Percentiles rank a stretch among this genome's conserved stretches.
phyloP scores from a whole-genome alignment of 2,329 filamentous ascomycete genomes.

The Tolypocladium sp. region DNA sequence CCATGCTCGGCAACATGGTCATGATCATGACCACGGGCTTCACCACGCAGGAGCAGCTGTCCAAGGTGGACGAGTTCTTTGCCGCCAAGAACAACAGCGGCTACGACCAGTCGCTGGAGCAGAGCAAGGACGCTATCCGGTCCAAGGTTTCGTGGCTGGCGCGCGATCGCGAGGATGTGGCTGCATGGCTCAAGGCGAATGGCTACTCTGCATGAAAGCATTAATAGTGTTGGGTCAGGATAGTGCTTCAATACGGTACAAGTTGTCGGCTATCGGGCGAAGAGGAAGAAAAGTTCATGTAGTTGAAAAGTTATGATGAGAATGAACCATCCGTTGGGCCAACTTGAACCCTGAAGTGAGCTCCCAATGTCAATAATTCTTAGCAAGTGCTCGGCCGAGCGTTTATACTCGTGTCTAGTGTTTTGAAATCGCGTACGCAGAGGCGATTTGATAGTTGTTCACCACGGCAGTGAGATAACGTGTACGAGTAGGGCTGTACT shows the following conservation, averaged over 20 bases:
- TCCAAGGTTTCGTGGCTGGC: constrained; percentile 50
- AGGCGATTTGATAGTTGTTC: too few species aligned
- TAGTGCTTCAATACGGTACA: not conserved
- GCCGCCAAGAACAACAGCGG: constrained; percentile 69
- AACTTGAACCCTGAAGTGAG: not conserved
- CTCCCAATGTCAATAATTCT: too few species aligned
- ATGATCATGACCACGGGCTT: constrained; percentile 76
- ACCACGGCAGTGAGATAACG: too few species aligned
- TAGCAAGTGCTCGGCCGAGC: too few species aligned
- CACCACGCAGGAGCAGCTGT: constrained; percentile 65
- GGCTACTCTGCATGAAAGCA: constrained; percentile 5
- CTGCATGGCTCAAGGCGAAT: constrained; percentile 14
- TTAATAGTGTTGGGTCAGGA: not conserved
- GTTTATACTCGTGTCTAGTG: too few species aligned
- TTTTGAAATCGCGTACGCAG: too few species aligned
- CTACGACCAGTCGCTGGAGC: constrained; percentile 81
- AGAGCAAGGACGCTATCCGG: constrained; percentile 74
- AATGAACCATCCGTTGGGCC: not conserved
- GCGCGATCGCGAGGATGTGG: constrained; percentile 15
- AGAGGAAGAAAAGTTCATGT: not conserved
- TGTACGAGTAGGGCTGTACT: too few species aligned
- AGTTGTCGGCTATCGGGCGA: not conserved
- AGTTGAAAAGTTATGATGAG: not conserved
- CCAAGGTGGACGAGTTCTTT: constrained; percentile 75
- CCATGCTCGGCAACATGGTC: constrained; percentile 79